Evolutionary conservation across 805 yeast species (phyloP).

Genomic region (Wickerhamomyces canadensis): DNA sequence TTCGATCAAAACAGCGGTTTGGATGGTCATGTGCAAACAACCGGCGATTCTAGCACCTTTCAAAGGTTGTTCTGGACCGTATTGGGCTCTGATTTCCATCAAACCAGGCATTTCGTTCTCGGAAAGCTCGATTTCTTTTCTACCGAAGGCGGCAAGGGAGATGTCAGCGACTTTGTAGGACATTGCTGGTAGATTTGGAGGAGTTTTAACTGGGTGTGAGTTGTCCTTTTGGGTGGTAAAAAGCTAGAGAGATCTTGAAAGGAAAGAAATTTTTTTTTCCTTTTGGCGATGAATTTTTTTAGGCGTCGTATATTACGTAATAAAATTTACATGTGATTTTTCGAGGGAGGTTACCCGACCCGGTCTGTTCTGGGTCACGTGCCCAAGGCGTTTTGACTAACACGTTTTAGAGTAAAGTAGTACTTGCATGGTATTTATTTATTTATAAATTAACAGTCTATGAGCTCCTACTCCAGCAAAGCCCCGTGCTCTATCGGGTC

Average conservation of each 20-base stretch:
- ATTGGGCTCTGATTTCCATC: conserved; percentile 92
- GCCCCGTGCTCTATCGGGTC: conserved; percentile 9
- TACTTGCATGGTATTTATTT: too few species aligned
- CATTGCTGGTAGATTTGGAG: conserved; percentile 53
- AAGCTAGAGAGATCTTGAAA: background rate
- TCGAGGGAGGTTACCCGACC: background rate
- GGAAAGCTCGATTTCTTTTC: conserved; percentile 97
- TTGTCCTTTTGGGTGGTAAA: conserved; percentile 32
- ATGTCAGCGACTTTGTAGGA: conserved; percentile 96
- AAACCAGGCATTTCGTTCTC: conserved; percentile 99
- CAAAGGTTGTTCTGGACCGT: conserved; percentile 89
- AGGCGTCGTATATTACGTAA: background rate
- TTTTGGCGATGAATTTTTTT: background rate
- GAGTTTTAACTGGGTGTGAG: too few species aligned
- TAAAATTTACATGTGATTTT: background rate
- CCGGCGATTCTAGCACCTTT: conserved; percentile 99
- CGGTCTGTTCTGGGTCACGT: background rate
- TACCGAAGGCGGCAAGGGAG: conserved; percentile 98
- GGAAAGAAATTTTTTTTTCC: background rate
- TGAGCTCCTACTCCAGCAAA: too few species aligned
- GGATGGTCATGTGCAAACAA: conserved; percentile 99
- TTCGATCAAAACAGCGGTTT: conserved; percentile 98
- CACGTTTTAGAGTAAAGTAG: too few species aligned
- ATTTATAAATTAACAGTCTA: too few species aligned
- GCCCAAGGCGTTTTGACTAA: too few species aligned